These are phyloP conservation scores for Diddensiella caesifluorescens DNA, from an alignment of 805 yeast species.

Conservation along the genomic window DNA sequence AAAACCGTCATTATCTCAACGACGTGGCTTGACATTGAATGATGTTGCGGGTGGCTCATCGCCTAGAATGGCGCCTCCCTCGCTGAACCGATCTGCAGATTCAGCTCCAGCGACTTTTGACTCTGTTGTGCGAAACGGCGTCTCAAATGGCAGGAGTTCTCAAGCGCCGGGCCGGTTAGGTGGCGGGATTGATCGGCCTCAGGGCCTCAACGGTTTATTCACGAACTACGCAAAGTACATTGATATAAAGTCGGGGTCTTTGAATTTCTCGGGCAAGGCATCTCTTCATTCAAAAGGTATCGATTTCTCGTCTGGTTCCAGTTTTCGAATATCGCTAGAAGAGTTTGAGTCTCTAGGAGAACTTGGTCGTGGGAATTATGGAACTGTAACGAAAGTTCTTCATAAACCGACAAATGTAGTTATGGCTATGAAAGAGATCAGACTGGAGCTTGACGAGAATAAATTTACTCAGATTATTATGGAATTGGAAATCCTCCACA, in stretches of 20 bases:
- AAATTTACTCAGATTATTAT: slow-evolving; percentile 89
- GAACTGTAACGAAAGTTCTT: slow-evolving; percentile 86
- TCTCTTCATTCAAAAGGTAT: slow-evolving; percentile 88
- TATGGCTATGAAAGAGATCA: slow-evolving; percentile 97
- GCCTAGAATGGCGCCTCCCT: slow-evolving; percentile 9
- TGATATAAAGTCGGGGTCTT: slow-evolving; percentile 86
- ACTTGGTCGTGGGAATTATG: slow-evolving; percentile 93
- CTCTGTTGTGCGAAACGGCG: not conserved
- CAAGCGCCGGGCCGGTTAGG: slow-evolving; percentile 25
- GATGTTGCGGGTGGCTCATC: slow-evolving; percentile 3
- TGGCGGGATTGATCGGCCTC: slow-evolving; percentile 17
- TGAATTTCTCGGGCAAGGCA: slow-evolving; percentile 90
- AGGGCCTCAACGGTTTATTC: slow-evolving; percentile 40
- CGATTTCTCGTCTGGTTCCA: slow-evolving; percentile 82
- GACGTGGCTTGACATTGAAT: slow-evolving; percentile 32
- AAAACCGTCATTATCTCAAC: slow-evolving; percentile 31
- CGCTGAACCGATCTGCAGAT: slow-evolving; percentile 2
- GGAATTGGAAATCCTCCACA: slow-evolving; percentile 93
- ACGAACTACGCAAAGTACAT: slow-evolving; percentile 81
- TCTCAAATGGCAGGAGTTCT: slow-evolving; percentile 7
- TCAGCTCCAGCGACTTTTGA: slow-evolving; percentile 5
- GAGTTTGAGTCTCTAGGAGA: slow-evolving; percentile 70
- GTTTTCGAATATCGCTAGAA: slow-evolving; percentile 79
- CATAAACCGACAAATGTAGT: slow-evolving; percentile 88
- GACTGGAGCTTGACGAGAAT: slow-evolving; percentile 88